These are phyloP conservation scores for Trichoderma parareesei DNA, from an alignment of 495 filamentous ascomycete species.

Conservation along the genomic window DNA sequence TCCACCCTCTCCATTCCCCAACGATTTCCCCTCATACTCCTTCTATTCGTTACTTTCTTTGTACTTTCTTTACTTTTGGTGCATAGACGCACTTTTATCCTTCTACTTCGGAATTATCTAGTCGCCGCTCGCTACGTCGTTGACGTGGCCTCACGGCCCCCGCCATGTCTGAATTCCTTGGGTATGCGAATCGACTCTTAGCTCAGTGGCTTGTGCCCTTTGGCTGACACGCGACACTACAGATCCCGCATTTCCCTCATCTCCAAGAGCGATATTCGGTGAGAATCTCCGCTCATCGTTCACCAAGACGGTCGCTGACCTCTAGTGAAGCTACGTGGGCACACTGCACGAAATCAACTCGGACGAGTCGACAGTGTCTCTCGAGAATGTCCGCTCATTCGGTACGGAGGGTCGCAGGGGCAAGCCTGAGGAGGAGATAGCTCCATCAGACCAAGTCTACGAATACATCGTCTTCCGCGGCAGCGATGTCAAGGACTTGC, in stretches of 20 bases:
- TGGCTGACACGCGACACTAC: constrained; percentile 8
- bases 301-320: constrained; percentile 12
- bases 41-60: neutral
- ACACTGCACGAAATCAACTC: constrained; percentile 97
- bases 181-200: constrained; percentile 26
- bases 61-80: neutral
- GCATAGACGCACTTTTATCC: neutral
- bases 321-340: constrained; percentile 70
- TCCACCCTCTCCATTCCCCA: neutral
- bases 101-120: neutral
- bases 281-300: constrained; percentile 5
- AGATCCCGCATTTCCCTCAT: constrained; percentile 81
- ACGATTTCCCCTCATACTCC: neutral
- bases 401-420: constrained; percentile 85
- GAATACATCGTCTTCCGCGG: constrained; percentile 99
- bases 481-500: constrained; percentile 96
- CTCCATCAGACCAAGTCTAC: constrained; percentile 76
- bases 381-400: constrained; percentile 88
- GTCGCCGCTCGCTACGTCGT: constrained; percentile 8
- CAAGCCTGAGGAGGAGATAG: constrained; percentile 69
- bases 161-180: constrained; percentile 45
- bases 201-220: constrained; percentile 9
- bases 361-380: constrained; percentile 87
- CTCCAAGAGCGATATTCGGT: constrained; percentile 96
- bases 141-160: constrained; percentile 17